Evolutionary conservation across 371 early-diverging fungal species (phyloP), one percentile per base, ranked within the genome.

Genomic region (Mortierella sp.): DNA sequence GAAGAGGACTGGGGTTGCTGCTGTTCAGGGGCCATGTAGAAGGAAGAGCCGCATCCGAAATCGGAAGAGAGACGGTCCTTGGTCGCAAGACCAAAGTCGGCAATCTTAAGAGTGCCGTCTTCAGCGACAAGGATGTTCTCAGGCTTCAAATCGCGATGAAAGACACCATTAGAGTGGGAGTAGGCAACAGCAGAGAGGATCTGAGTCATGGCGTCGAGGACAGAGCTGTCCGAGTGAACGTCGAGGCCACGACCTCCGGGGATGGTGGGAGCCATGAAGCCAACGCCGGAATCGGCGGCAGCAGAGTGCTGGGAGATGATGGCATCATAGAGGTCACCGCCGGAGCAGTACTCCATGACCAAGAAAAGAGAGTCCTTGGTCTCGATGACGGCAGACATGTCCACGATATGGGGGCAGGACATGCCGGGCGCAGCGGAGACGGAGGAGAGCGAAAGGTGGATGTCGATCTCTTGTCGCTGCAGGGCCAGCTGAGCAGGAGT

Each of bases 71-170:
- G 82, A 19, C 81, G 69, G 56, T 86, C 84, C 50, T 80, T 77
- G 18, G 90, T 91, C 18, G 92, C 89, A 25, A 91, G 74, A 4
- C 92, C 92, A 84, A 91, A 91, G 81, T 91, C 92, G 14, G 92
- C 89, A 55, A 91, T 77, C 79, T 92, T 91, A 62, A 86, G 72
- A 60, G 81, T 74, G 19, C 69, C 70, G 28, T 83, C 60, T 15
- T 72, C 66, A 26, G 75, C 70, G 48, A 95, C 75, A 50, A 95
- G 84, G 64, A 95, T 87, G 82, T 96, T 96, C 79, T 96, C 96
- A 26, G 96, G 95, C 74, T 95, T 96, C 61, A 96, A 67, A 79
- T 96, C 96, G 62, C 95, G 90, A 79, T 96, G 96, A 62, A 88
- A 88, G 30, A 94, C 86, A 52, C 90, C 88, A 64, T 85, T 86